A percentile compares a stretch with the other conserved stretches of the same genome.
Evolutionary conservation across 192 early-diverging fungal species (phyloP).

Genomic region (Backusella circina): DNA sequence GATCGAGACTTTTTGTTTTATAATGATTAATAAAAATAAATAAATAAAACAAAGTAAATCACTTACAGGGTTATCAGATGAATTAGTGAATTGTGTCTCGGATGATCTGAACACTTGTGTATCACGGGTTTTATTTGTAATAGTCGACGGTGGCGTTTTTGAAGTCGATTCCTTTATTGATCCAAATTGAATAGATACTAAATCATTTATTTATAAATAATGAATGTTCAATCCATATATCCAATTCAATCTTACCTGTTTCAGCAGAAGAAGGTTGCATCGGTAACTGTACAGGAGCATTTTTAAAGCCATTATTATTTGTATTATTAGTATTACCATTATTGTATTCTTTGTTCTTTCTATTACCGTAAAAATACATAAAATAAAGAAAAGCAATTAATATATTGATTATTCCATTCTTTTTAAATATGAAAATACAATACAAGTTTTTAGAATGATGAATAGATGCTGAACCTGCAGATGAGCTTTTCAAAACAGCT

Average conservation of each 20-base stretch:
- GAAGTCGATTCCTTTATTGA: slow-evolving; percentile 23
- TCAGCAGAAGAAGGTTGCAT: slow-evolving; percentile 20
- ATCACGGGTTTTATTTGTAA: slow-evolving; percentile 18
- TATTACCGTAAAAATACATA: background rate
- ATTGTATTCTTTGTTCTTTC: slow-evolving; percentile 3
- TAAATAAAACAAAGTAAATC: background rate
- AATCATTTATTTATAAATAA: background rate
- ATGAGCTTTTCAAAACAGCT: background rate
- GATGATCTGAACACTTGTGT: background rate
- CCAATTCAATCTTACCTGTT: background rate
- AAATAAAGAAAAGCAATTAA: background rate
- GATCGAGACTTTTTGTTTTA: background rate
- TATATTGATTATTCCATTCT: background rate
- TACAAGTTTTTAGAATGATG: background rate
- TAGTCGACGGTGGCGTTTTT: background rate
- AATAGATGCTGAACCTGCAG: background rate
- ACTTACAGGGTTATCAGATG: slow-evolving; percentile 9
- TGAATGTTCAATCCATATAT: background rate
- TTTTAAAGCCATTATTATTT: background rate
- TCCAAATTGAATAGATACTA: slow-evolving; percentile 19
- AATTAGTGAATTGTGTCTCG: background rate
- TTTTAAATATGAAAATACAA: background rate
- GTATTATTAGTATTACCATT: slow-evolving; percentile 2
- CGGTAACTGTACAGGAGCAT: slow-evolving; percentile 5
- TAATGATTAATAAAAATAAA: background rate